Base-by-base conservation (phyloP, 2,329 filamentous ascomycete genomes). In the Aspergillus clavatus region DNA sequence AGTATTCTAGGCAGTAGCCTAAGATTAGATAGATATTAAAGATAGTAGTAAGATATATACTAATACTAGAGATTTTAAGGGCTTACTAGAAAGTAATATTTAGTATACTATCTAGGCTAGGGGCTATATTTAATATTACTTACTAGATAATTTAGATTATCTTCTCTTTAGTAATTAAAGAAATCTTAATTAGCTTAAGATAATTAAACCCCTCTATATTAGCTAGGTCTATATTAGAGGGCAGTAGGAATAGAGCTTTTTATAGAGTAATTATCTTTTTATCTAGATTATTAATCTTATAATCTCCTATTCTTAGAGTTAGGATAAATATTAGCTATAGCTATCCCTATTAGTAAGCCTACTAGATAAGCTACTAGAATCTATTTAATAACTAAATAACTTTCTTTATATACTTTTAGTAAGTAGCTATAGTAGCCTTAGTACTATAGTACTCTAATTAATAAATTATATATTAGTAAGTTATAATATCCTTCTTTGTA, bases 81-180 rank as follows among this genome's bases (percentile, higher is more conserved):
- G n/a, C n/a, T n/a, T n/a, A n/a, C n/a, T n/a, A n/a, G n/a, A n/a
- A n/a, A 11, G 26, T 3, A 1, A 4, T 4, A 4, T 55, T 53
- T 0, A 36, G 46, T 2, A 55, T 40, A 1, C 8, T 26, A 29
- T 55, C 41, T 2, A 43, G 44, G 1, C 46, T 38, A 0, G 36
- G 48, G 7, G 48, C 50, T 12, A 51, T 53, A n/a, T 46, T 29
- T 5, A 39, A 33, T 6, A 29, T 43, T 3, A 37, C 24, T 1
- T 23, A 19, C 1, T 10, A 12, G 10, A 47, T 52, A 11, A 43
- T 41, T 18, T 40, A 38, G 12, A 6, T 33, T 18, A 39, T 27
- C n/a, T 46, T 47, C 19, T 46, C 26, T 12, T 42, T 26, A 1
- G 41, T 48, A 4, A 51, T 42, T 4, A n/a, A 3, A 5, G 48